A percentile compares a stretch with the other conserved stretches of the same genome.
Evolutionary conservation across 441 rosid species (phyloP).

Genomic region (Syzygium malaccense): DNA sequence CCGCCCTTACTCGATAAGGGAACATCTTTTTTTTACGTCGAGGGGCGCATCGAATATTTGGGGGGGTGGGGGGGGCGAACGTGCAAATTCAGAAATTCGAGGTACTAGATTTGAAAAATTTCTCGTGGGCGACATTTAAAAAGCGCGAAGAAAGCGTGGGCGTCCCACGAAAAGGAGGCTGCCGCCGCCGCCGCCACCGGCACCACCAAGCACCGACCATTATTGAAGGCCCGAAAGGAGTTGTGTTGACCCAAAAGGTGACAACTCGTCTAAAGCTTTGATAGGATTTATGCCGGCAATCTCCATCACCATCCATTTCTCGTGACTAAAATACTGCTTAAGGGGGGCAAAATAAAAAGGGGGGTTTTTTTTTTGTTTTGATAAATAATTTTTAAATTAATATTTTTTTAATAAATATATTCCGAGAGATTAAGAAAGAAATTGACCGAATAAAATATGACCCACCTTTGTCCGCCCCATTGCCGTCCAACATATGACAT

Average conservation of each 20-base stretch:
- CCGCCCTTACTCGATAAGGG: not conserved
- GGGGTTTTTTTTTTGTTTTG: not conserved
- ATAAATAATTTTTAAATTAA: not conserved
- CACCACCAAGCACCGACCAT: not conserved
- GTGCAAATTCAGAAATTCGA: rapidly evolving
- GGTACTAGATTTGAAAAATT: not conserved
- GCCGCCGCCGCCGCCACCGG: not conserved
- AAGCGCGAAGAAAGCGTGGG: not conserved
- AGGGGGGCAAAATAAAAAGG: not conserved
- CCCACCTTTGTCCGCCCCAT: not conserved
- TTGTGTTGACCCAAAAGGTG: not conserved
- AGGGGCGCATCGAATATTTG: not conserved
- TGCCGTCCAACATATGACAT: not conserved
- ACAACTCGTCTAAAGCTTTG: not conserved
- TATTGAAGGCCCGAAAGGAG: not conserved
- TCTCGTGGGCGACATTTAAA: not conserved
- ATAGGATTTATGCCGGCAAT: not conserved
- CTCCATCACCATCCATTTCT: not conserved
- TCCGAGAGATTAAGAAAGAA: not conserved
- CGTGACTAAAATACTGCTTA: not conserved
- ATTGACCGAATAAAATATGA: not conserved
- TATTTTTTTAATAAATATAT: not conserved
- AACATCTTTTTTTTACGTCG: not conserved
- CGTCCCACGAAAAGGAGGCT: not conserved
- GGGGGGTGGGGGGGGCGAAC: not conserved